These are phyloP conservation scores for Sphaerulina populicola DNA, from an alignment of 2,329 filamentous ascomycete genomes.

Conservation along the genomic window DNA sequence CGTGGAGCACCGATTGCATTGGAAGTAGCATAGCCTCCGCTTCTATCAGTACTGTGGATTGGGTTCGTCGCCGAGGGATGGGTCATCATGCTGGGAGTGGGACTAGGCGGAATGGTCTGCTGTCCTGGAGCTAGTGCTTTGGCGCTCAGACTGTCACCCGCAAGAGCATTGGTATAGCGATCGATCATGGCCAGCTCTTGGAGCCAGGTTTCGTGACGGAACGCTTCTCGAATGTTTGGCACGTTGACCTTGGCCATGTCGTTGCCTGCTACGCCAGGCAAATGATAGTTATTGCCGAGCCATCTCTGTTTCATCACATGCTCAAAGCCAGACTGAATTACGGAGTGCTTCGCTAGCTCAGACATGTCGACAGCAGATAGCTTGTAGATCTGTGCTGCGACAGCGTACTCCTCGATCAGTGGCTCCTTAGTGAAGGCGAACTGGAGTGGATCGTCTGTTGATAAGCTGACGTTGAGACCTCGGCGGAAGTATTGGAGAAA, in stretches of 20 bases:
- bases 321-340: constrained; percentile 91
- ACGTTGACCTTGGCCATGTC: constrained; percentile 94
- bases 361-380: constrained; percentile 97
- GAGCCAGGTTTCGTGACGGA: constrained; percentile 73
- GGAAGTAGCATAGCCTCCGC: constrained; percentile 11
- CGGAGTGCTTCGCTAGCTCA: constrained; percentile 91
- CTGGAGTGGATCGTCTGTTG: constrained; percentile 91
- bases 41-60: constrained; percentile 18
- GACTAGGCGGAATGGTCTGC: constrained; percentile 27
- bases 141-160: constrained; percentile 21
- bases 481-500: constrained; percentile 93
- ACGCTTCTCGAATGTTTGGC: constrained; percentile 83
- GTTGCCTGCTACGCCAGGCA: constrained; percentile 76
- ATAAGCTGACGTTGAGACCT: constrained; percentile 89
- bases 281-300: constrained; percentile 70
- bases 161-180: constrained; percentile 35
- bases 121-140: constrained; percentile 25
- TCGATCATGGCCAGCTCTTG: constrained; percentile 70
- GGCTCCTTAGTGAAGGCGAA: constrained; percentile 99
- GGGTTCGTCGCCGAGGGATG: constrained; percentile 35
- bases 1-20: constrained; percentile 30
- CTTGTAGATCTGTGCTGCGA: constrained; percentile 97
- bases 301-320: constrained; percentile 80
- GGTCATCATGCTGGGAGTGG: constrained; percentile 36
- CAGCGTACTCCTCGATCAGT: constrained; percentile 94